These are phyloP conservation scores for Corylus avellana DNA, from an alignment of 306 rosid genomes.

Conservation along the genomic window DNA sequence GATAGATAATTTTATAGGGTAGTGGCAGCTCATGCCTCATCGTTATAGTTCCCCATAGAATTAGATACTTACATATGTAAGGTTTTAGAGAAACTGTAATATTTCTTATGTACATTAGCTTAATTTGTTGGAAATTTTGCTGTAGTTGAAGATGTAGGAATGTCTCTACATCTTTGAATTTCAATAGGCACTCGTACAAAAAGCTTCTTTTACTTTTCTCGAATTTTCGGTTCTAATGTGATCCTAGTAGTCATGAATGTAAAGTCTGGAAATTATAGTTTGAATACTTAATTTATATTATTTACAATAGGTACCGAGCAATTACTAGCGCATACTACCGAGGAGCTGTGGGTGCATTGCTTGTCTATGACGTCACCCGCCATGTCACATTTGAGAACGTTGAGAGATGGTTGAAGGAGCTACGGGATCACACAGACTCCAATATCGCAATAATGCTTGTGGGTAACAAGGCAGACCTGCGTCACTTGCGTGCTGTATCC, in stretches of 20 bases:
- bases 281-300: slow-evolving; percentile 1
- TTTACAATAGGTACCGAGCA: slow-evolving; percentile 51
- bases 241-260: not conserved
- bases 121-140: too few relatives aligned
- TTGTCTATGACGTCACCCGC: slow-evolving; percentile 56
- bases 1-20: not conserved
- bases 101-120: not conserved
- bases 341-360: slow-evolving; percentile 62
- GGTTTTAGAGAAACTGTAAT: not conserved
- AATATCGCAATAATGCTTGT: slow-evolving; percentile 57
- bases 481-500: slow-evolving; percentile 53
- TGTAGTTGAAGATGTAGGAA: not conserved
- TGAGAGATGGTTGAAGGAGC: slow-evolving; percentile 68
- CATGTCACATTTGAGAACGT: slow-evolving; percentile 60
- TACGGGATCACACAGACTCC: slow-evolving; percentile 63
- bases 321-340: slow-evolving; percentile 63
- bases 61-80: not conserved
- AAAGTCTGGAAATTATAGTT: not conserved
- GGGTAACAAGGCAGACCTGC: slow-evolving; percentile 59
- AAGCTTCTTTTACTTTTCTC: not conserved
- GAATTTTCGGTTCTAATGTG: not conserved
- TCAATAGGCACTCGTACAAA: not conserved
- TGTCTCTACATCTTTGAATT: not conserved
- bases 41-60: not conserved
- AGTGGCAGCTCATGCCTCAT: not conserved